phyloP scores from a whole-genome alignment of 768 basidiomycete species.

The Xerocomellus intermedius region DNA sequence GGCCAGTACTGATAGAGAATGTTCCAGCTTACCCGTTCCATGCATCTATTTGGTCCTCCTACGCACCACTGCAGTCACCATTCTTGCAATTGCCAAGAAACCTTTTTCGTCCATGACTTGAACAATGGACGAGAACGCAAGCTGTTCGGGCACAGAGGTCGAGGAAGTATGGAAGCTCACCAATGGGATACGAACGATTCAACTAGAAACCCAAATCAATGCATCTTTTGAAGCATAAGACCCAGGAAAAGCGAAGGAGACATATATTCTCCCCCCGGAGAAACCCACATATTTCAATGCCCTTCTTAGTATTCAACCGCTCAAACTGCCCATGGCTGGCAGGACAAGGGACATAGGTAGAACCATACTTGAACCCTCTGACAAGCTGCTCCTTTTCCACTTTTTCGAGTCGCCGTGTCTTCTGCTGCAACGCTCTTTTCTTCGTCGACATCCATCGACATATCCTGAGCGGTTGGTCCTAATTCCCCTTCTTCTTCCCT shows the following conservation, averaged over 20 bases:
- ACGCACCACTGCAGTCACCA: constrained; percentile 50
- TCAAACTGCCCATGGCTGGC: constrained; percentile 86
- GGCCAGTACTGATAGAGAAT: not conserved
- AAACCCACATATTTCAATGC: constrained; percentile 88
- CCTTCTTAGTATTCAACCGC: constrained; percentile 67
- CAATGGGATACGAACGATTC: constrained; percentile 77
- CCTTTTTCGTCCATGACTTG: constrained; percentile 71
- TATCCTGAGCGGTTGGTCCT: constrained; percentile 18
- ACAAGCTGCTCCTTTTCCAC: constrained; percentile 80
- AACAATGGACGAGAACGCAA: constrained; percentile 83
- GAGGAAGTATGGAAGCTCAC: constrained; percentile 83
- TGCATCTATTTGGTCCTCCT: constrained; percentile 82
- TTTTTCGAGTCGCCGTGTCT: constrained; percentile 44
- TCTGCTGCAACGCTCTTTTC: constrained; percentile 35
- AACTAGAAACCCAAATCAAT: constrained; percentile 48
- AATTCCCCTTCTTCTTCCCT: constrained; percentile 32
- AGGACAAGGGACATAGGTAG: constrained; percentile 82
- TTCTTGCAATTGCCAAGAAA: constrained; percentile 77
- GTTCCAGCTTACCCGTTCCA: constrained; percentile 67
- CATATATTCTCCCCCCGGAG: constrained; percentile 65
- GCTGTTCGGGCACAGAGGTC: constrained; percentile 62
- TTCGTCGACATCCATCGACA: constrained; percentile 25
- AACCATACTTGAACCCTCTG: constrained; percentile 85
- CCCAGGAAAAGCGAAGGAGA: not conserved
- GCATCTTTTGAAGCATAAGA: not conserved